Evolutionary conservation across 179 eudicot species (phyloP), one percentile per base, ranked within the genome.

Genomic region (Amaranthus tricolor): DNA sequence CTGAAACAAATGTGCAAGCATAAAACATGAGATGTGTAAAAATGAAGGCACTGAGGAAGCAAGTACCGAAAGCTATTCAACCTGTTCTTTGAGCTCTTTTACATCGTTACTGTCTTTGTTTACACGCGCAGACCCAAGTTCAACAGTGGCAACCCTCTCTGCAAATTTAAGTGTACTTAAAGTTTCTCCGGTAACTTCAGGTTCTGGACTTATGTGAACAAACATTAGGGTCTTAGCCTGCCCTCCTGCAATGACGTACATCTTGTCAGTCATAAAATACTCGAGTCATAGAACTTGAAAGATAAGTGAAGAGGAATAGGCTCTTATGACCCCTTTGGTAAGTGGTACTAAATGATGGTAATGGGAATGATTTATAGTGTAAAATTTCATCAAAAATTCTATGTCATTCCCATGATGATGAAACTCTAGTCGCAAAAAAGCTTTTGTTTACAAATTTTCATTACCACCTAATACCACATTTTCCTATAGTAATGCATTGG

Each of bases 151-250:
- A 66, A 96, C 99, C 60, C 99, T 89, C 83, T 93, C 99, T 15
- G 99, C 99, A 82, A 96, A 96, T 82, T 96, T 96, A 58, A 96
- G 96, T n/a, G 99, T 96, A 65, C 99, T 96, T 65, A 96, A 80
- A 44, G 97, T 96, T 81, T 96, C 99, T 76, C 97, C 94, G 71
- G 84, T 70, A 75, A 96, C 94, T 74, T 93, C 94, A 10, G 85
- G 84, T 76, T 96, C 99, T 43, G 99, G 98, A 82, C 96, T 93
- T 77, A 96, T 85, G 80, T 96, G 99, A 79, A 96, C 97, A 85
- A 96, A 96, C 99, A 96, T 96, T n/a, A 96, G 85, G 54, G 99
- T 93, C 87, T 93, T 96, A 55, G 99, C 99, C 75, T 91, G 98
- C 43, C 99, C 99, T 50, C 99, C 98, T 93, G 78, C 55, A 68